These are phyloP conservation scores for Rhodotorula babjevae DNA, from an alignment of 768 basidiomycete species.

Conservation along the genomic window DNA sequence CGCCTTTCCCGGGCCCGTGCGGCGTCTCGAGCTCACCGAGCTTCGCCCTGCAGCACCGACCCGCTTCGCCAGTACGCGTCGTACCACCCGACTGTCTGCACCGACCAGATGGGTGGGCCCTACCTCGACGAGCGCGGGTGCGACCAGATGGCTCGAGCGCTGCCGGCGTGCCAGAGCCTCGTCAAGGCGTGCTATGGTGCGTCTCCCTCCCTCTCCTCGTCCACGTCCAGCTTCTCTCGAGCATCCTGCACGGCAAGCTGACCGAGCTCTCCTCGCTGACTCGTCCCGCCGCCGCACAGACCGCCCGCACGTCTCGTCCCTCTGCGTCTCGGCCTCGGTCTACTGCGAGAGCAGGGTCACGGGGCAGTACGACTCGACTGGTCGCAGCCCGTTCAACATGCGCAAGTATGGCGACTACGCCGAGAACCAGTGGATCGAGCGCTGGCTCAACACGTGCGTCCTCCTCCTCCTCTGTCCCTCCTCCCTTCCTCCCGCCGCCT, in stretches of 20 bases:
- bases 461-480: too few species aligned
- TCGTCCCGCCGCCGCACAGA: slow-evolving; percentile 3
- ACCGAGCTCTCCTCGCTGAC: not conserved
- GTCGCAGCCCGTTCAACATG: slow-evolving; percentile 37
- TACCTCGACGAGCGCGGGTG: slow-evolving; percentile 28
- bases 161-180: slow-evolving; percentile 37
- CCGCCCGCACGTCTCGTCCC: slow-evolving; percentile 20
- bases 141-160: slow-evolving; percentile 22
- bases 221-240: not conserved
- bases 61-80: slow-evolving; percentile 40
- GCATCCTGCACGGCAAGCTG: too few species aligned
- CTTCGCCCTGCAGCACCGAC: slow-evolving; percentile 31
- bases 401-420: slow-evolving; percentile 39
- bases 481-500: too few species aligned
- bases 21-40: too few species aligned
- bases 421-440: slow-evolving; percentile 36
- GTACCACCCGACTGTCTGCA: slow-evolving; percentile 41
- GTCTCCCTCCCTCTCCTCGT: not conserved
- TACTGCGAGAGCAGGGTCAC: slow-evolving; percentile 41
- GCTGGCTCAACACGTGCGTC: slow-evolving; percentile 36
- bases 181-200: slow-evolving; percentile 34
- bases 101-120: slow-evolving; percentile 33
- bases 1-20: too few species aligned
- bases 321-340: slow-evolving; percentile 30
- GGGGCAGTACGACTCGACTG: slow-evolving; percentile 28